Evolutionary conservation across 106 monocot genomes (phyloP).

Genomic region (Acorus gramineus): DNA sequence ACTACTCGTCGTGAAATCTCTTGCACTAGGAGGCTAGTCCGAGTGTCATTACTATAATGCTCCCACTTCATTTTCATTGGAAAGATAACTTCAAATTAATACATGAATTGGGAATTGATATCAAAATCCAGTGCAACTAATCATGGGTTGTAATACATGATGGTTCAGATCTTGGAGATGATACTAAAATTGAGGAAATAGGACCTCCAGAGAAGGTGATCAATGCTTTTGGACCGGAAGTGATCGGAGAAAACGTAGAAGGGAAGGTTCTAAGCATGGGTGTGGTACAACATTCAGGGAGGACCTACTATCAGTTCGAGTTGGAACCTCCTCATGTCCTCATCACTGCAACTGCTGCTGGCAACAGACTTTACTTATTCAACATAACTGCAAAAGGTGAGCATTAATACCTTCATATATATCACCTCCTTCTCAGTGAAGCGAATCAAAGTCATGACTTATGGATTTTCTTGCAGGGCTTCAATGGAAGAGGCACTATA

Average conservation of each 20-base stretch:
- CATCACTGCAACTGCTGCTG: constrained; percentile 87
- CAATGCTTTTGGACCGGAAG: constrained; percentile 86
- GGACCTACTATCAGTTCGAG: constrained; percentile 82
- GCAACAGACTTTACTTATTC: constrained; percentile 88
- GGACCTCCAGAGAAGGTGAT: constrained; percentile 83
- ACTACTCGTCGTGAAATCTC: too few species aligned
- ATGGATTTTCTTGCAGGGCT: constrained; percentile 38
- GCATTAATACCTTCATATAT: background rate
- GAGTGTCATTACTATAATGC: too few species aligned
- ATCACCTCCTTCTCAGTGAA: background rate
- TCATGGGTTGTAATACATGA: too few species aligned
- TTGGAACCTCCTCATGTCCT: constrained; percentile 81
- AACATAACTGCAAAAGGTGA: constrained; percentile 69
- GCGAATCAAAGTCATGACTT: too few species aligned
- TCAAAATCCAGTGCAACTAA: too few species aligned
- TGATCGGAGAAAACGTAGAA: constrained; percentile 90
- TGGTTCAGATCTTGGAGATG: constrained; percentile 42
- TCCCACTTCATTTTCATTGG: too few species aligned
- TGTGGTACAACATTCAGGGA: constrained; percentile 56
- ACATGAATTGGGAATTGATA: too few species aligned
- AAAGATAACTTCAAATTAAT: too few species aligned
- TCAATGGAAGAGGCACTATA: constrained; percentile 86
- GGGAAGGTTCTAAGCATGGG: constrained; percentile 64
- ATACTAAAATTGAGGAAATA: constrained; percentile 60
- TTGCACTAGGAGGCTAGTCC: too few species aligned